A percentile compares a stretch with the other conserved stretches of the same genome.
Evolutionary conservation across 805 yeast genomes (phyloP).

Genomic region (Cyberlindnera subsufficiens): DNA sequence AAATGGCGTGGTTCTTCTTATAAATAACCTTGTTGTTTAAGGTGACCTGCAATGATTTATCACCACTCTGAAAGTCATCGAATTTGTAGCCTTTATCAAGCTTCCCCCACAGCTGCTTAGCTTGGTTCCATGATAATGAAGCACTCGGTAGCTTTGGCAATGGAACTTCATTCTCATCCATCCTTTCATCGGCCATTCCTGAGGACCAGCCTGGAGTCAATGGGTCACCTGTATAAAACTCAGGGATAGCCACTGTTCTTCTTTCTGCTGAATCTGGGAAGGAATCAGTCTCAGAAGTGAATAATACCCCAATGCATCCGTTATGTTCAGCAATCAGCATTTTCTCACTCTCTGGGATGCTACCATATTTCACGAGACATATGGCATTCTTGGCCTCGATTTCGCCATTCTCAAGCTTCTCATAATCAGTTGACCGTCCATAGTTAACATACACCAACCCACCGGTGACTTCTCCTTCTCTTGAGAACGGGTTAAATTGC

Average conservation of each 20-base stretch:
- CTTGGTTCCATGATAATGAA: conserved; percentile 75
- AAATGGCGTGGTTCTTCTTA: conserved; percentile 50
- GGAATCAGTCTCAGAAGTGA: conserved; percentile 40
- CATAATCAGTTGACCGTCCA: conserved; percentile 56
- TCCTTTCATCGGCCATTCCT: conserved; percentile 29
- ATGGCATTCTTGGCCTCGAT: conserved; percentile 44
- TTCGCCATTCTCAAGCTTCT: conserved; percentile 28
- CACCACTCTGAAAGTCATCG: conserved; percentile 20
- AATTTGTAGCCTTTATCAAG: conserved; percentile 15
- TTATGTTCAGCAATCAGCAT: conserved; percentile 45
- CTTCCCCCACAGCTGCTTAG: conserved; percentile 30
- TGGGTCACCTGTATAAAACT: conserved; percentile 70
- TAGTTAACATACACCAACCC: conserved; percentile 57
- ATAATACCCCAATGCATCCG: conserved; percentile 63
- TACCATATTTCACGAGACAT: conserved; percentile 55
- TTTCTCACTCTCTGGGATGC: conserved; percentile 44
- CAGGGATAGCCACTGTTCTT: conserved; percentile 50
- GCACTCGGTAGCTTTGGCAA: conserved; percentile 69
- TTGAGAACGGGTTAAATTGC: conserved; percentile 68
- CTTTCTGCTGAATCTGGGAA: conserved; percentile 28
- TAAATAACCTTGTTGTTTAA: conserved; percentile 15
- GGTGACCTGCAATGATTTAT: conserved; percentile 16
- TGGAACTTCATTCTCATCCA: conserved; percentile 39
- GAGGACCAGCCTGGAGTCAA: conserved; percentile 73
- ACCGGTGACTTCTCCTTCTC: conserved; percentile 49